Evolutionary conservation across 1,284 basidiomycete genomes (phyloP).

Genomic region (Vanrija sp.): DNA sequence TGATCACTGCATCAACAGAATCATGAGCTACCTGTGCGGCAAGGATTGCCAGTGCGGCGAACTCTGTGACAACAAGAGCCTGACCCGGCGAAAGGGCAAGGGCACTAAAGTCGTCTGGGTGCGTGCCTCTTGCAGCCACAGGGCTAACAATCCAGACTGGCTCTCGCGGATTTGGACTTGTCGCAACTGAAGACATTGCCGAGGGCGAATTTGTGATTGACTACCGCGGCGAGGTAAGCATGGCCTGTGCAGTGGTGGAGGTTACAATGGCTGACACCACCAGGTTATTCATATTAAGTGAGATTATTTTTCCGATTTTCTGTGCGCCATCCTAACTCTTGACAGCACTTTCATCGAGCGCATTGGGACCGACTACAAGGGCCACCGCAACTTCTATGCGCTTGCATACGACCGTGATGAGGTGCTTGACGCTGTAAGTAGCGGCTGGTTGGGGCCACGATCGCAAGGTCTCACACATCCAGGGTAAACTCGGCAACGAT

Average conservation of each 20-base stretch:
- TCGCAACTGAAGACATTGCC: conserved; percentile 45
- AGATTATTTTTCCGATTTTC: conserved; percentile 3
- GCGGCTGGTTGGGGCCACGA: not conserved
- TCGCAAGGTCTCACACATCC: not conserved
- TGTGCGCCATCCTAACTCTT: not conserved
- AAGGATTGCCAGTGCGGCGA: conserved; percentile 50
- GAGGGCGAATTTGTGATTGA: conserved; percentile 51
- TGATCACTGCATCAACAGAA: conserved; percentile 50
- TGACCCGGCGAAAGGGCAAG: conserved; percentile 36
- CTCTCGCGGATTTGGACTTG: conserved; percentile 50
- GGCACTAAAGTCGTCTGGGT: conserved; percentile 41
- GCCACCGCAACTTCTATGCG: conserved; percentile 48
- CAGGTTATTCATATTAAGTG: conserved; percentile 37
- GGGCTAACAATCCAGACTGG: conserved; percentile 39
- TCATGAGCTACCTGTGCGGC: conserved; percentile 52
- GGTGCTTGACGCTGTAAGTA: conserved; percentile 50
- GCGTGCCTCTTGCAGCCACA: not conserved
- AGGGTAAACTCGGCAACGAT: conserved; percentile 51
- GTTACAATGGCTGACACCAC: not conserved
- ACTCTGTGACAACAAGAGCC: conserved; percentile 37
- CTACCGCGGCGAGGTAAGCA: conserved; percentile 50
- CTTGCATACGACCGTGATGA: conserved; percentile 51
- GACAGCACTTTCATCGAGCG: conserved; percentile 40
- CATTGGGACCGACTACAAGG: conserved; percentile 38
- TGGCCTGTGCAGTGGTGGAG: not conserved